A percentile compares a stretch with the other conserved stretches of the same genome.
These are phyloP conservation scores for Oryza punctata DNA, from an alignment of 176 grass and related monocot genomes.

Conservation along the genomic window DNA sequence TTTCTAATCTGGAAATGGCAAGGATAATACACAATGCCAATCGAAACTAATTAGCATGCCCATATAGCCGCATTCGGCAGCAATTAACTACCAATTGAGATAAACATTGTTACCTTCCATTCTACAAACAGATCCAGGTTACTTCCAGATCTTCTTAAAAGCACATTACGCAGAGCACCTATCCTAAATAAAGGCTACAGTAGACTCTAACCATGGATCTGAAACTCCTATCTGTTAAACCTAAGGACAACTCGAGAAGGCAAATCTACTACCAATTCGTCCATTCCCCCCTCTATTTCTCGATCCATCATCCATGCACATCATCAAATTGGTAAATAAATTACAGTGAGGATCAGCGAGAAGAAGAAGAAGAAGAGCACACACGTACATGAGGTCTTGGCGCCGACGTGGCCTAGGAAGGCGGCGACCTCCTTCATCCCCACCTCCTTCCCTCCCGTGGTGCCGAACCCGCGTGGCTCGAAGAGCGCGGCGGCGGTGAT, in stretches of 20 bases:
- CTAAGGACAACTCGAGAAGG: neutral
- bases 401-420: conserved; percentile 87
- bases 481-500: conserved; percentile 65
- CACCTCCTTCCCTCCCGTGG: conserved; percentile 70
- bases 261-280: neutral
- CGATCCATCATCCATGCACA: neutral
- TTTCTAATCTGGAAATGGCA: neutral
- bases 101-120: neutral
- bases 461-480: conserved; percentile 80
- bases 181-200: neutral
- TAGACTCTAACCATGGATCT: conserved; percentile 11
- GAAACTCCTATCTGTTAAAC: neutral
- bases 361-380: neutral
- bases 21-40: neutral
- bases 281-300: neutral
- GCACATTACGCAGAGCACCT: neutral
- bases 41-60: neutral
- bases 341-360: conserved; percentile 4
- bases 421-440: conserved; percentile 81
- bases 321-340: neutral
- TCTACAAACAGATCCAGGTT: neutral
- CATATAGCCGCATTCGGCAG: neutral
- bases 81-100: neutral
- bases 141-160: neutral
- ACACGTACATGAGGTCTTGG: conserved; percentile 74